Evolutionary conservation across 768 basidiomycete genomes (phyloP).

Genomic region (Russula griseocarnosa): DNA sequence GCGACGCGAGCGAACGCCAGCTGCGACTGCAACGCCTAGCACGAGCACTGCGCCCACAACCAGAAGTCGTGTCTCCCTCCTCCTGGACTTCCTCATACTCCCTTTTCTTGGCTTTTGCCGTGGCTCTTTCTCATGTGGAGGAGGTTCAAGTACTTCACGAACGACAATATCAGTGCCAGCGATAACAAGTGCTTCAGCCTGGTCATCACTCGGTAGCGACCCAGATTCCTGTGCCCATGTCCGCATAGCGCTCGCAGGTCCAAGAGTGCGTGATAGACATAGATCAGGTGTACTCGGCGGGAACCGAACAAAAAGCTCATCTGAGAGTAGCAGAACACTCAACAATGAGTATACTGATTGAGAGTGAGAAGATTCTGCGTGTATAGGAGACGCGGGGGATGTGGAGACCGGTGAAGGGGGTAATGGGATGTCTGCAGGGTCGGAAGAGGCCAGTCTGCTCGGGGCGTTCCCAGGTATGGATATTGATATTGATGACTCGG

Average conservation of each 20-base stretch:
- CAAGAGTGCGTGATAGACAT: constrained; percentile 58
- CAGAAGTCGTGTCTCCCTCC: constrained; percentile 36
- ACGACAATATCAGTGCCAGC: constrained; percentile 55
- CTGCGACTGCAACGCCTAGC: constrained; percentile 67
- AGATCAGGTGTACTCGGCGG: constrained; percentile 60
- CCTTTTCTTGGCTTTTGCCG: constrained; percentile 28
- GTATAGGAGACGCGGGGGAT: constrained; percentile 25
- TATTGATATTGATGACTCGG: not conserved
- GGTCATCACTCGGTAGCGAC: constrained; percentile 48
- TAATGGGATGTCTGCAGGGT: constrained; percentile 20
- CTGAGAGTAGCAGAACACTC: constrained; percentile 52
- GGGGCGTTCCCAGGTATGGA: not conserved
- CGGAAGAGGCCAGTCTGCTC: not conserved
- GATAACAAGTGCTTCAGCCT: constrained; percentile 58
- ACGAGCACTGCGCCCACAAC: constrained; percentile 65
- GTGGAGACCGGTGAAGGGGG: constrained; percentile 21
- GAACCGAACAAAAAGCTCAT: constrained; percentile 52
- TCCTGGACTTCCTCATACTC: not conserved
- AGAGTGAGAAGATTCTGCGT: constrained; percentile 25
- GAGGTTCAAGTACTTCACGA: constrained; percentile 38
- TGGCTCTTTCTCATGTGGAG: constrained; percentile 30
- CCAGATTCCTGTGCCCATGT: constrained; percentile 60
- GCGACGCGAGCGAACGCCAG: constrained; percentile 29
- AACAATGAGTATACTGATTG: constrained; percentile 37
- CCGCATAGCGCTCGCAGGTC: constrained; percentile 69